phyloP scores from a whole-genome alignment of 2,329 filamentous ascomycete species.

The Aspergillus neoniger region DNA sequence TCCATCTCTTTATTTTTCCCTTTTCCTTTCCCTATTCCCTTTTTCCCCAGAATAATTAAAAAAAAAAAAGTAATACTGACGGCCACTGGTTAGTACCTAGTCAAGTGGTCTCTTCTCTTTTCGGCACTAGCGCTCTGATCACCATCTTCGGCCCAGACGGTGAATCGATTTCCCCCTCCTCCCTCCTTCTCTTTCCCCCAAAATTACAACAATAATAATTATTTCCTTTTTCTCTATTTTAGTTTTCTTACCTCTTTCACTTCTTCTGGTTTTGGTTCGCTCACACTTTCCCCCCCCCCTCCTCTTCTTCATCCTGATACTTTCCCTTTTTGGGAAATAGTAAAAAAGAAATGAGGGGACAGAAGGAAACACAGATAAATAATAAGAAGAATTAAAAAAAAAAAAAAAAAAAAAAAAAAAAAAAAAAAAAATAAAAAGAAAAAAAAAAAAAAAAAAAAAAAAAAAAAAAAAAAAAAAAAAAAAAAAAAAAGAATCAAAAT shows the following conservation, averaged over 20 bases:
- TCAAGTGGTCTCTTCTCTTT: slow-evolving; percentile 1
- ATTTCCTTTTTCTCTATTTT: slow-evolving; percentile 9
- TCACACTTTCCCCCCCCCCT: not conserved
- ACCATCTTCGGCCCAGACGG: slow-evolving; percentile 10
- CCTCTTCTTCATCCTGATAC: not conserved
- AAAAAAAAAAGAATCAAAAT: too few relatives aligned
- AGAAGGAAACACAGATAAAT: not conserved
- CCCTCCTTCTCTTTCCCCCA: slow-evolving; percentile 1
- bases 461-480: too few relatives aligned
- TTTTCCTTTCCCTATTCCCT: not conserved
- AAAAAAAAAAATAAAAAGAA: too few relatives aligned
- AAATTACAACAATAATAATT: slow-evolving; percentile 9
- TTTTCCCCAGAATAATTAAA: slow-evolving; percentile 2
- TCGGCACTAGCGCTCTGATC: slow-evolving; percentile 19
- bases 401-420: too few relatives aligned
- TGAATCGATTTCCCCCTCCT: not conserved
- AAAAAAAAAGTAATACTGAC: not conserved
- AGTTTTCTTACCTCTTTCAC: not conserved
- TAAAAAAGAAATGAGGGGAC: slow-evolving; percentile 4
- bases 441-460: too few relatives aligned
- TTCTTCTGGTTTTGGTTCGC: not conserved
- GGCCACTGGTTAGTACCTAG: not conserved
- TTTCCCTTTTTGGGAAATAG: not conserved
- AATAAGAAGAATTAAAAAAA: not conserved
- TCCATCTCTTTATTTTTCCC: not conserved